Conservation (phyloP, 1,284 basidiomycete species). For the Austroboletus niveus region DNA sequence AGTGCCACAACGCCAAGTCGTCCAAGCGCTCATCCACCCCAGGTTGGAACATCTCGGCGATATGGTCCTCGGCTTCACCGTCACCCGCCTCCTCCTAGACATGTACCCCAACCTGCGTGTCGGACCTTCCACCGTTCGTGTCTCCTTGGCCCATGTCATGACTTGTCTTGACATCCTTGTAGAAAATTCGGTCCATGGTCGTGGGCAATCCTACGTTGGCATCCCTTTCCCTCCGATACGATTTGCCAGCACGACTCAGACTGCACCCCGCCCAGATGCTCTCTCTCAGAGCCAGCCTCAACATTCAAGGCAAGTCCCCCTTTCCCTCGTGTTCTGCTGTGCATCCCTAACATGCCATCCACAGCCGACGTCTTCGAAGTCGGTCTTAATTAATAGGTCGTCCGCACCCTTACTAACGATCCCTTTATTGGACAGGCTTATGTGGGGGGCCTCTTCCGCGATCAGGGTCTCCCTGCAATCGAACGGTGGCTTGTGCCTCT, state of each 20-base stretch:
- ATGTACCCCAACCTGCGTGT: constrained; percentile 68
- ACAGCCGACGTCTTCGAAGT: constrained; percentile 77
- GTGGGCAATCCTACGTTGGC: constrained; percentile 74
- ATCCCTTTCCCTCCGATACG: constrained; percentile 62
- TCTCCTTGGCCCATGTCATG: not conserved
- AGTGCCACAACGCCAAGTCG: not conserved
- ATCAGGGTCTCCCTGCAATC: constrained; percentile 58
- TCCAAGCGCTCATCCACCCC: not conserved
- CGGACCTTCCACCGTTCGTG: constrained; percentile 67
- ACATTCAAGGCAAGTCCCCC: constrained; percentile 60
- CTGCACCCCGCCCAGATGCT: constrained; percentile 70
- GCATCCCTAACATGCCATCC: constrained; percentile 7
- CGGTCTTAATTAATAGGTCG: constrained; percentile 12
- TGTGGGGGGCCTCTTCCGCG: constrained; percentile 68
- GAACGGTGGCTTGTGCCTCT: constrained; percentile 58
- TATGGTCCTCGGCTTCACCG: constrained; percentile 61
- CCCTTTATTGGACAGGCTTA: constrained; percentile 50
- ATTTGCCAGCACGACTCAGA: constrained; percentile 54
- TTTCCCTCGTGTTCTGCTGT: not conserved
- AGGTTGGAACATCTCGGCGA: constrained; percentile 77
- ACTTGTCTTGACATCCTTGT: not conserved
- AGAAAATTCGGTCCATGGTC: constrained; percentile 73
- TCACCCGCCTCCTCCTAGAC: constrained; percentile 60
- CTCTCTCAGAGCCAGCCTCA: constrained; percentile 58
- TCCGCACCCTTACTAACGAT: constrained; percentile 3